Conservation (phyloP, 1,284 basidiomycete species). For the Trichosporon asahii region DNA sequence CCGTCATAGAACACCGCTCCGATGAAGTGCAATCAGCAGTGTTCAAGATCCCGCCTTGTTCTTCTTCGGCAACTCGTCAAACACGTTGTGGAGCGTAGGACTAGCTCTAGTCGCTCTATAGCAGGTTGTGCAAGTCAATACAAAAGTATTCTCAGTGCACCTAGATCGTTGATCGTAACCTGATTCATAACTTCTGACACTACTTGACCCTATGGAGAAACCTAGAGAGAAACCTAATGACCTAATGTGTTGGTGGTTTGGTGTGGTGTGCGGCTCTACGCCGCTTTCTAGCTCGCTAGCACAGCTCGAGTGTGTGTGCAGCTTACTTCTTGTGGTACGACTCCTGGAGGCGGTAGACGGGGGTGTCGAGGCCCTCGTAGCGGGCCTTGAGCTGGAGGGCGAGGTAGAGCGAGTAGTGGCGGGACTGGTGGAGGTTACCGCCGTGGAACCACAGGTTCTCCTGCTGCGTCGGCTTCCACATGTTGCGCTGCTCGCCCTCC, state of each 20-base stretch:
- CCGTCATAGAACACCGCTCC: too few species aligned
- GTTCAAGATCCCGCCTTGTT: too few species aligned
- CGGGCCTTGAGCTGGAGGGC: conserved; percentile 26
- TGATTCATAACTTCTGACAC: neutral
- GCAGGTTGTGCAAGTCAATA: too few species aligned
- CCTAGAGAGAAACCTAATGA: neutral
- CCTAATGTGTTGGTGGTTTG: neutral
- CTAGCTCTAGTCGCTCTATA: too few species aligned
- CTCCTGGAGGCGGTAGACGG: conserved; percentile 23
- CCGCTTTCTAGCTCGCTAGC: neutral
- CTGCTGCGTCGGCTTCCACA: conserved; percentile 24
- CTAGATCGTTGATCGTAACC: neutral
- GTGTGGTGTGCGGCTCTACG: neutral
- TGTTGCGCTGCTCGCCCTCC: conserved; percentile 27
- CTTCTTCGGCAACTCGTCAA: too few species aligned
- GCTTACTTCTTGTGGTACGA: conserved; percentile 18
- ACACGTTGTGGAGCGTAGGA: too few species aligned
- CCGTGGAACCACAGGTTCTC: conserved; percentile 23
- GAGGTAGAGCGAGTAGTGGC: conserved; percentile 24
- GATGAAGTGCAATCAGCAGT: too few species aligned
- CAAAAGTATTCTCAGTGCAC: too few species aligned
- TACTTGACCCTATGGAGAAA: neutral
- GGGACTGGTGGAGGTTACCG: conserved; percentile 24
- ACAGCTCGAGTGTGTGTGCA: neutral
- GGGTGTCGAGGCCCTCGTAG: conserved; percentile 23